Conservation (phyloP, 495 filamentous ascomycete genomes). For the Hyaloscypha finlandica region DNA sequence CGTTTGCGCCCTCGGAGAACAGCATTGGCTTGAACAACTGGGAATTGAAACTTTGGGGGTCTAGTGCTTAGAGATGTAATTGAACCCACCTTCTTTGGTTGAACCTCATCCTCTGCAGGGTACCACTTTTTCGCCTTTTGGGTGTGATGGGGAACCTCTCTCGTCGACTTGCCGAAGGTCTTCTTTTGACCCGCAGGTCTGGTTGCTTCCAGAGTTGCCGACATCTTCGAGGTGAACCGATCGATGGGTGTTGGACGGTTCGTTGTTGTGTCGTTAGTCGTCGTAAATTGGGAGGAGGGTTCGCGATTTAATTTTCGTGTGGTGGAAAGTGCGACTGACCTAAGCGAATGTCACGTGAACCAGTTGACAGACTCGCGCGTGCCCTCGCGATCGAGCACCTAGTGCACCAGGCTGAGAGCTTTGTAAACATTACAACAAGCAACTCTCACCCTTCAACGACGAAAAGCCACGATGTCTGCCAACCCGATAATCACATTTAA, state of each 20-base stretch:
- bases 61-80: conserved; percentile 2
- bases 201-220: conserved; percentile 45
- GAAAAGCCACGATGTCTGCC: conserved; percentile 64
- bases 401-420: conserved; percentile 23
- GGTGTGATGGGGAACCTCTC: conserved; percentile 77
- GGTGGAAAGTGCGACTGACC: conserved; percentile 3
- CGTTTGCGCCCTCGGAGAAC: neutral
- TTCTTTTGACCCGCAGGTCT: conserved; percentile 67
- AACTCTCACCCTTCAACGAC: conserved; percentile 7
- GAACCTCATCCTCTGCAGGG: conserved; percentile 88
- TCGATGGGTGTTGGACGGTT: conserved; percentile 28
- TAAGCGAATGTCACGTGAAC: conserved; percentile 13
- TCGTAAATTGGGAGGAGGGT: conserved; percentile 18
- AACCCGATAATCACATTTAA: conserved; percentile 93
- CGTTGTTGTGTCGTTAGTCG: conserved; percentile 31
- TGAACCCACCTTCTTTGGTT: conserved; percentile 86
- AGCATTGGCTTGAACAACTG: neutral
- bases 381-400: conserved; percentile 4
- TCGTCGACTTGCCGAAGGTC: conserved; percentile 96
- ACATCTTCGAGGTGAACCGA: conserved; percentile 57
- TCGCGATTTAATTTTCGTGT: conserved; percentile 20
- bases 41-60: conserved; percentile 15
- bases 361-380: neutral
- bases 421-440: conserved; percentile 11
- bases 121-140: conserved; percentile 99